A percentile compares a stretch with the other conserved stretches of the same genome.
These are phyloP conservation scores for Coffea humblotiana DNA, from an alignment of 305 asterid species.

Conservation along the genomic window DNA sequence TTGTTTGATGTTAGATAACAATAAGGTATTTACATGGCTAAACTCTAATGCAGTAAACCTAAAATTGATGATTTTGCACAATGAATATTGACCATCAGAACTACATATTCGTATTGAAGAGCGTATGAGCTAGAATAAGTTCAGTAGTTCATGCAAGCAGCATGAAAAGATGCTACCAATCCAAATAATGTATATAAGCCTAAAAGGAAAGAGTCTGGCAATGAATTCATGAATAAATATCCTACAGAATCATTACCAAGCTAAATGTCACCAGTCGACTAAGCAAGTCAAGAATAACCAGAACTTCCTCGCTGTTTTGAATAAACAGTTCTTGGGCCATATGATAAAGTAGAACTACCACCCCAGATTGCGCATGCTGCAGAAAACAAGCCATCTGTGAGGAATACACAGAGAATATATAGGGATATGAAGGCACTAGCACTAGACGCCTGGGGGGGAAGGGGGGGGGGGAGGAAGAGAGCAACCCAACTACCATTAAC, in stretches of 20 bases:
- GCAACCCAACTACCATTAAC: not conserved
- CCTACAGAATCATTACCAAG: slow-evolving; percentile 49
- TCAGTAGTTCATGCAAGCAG: not conserved
- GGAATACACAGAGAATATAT: not conserved
- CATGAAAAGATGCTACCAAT: not conserved
- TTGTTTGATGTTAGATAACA: not conserved
- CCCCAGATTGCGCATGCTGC: slow-evolving; percentile 84
- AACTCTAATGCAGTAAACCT: not conserved
- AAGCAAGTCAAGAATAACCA: slow-evolving; percentile 68
- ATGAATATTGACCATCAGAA: not conserved
- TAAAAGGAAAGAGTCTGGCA: not conserved
- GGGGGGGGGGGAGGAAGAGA: not conserved
- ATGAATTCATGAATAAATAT: not conserved
- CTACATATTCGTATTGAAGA: not conserved
- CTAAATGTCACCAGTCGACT: slow-evolving; percentile 77
- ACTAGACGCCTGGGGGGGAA: not conserved
- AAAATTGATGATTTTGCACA: not conserved
- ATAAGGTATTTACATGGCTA: not conserved
- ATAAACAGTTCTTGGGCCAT: slow-evolving; percentile 62
- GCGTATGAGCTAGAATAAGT: not conserved
- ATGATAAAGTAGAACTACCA: slow-evolving; percentile 75
- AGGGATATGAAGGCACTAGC: not conserved
- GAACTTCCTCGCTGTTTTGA: slow-evolving; percentile 55
- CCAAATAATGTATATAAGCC: slow-evolving; percentile 17
- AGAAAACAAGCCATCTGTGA: slow-evolving; percentile 24